phyloP scores from a whole-genome alignment of 2,329 filamentous ascomycete species.

The Alternaria tenuissima region DNA sequence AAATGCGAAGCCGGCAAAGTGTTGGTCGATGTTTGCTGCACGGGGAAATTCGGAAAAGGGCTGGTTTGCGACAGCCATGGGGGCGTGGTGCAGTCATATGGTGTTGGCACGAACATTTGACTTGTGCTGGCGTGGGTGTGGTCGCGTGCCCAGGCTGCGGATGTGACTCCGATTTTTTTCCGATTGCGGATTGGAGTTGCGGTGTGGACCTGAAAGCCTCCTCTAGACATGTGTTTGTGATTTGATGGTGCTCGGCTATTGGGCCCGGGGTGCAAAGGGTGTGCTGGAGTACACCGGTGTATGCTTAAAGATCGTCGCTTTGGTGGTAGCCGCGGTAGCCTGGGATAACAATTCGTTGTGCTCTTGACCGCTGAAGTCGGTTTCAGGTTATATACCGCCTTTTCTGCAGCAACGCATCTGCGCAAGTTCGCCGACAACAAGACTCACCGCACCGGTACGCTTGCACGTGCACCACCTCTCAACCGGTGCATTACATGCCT shows the following conservation, averaged over 20 bases:
- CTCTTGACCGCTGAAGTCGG: conserved; percentile 4
- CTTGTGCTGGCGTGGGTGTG: conserved; percentile 2
- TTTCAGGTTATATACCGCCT: conserved; percentile 7
- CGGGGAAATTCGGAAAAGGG: conserved; percentile 5
- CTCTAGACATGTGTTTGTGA: conserved; percentile 4
- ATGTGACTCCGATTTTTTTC: conserved; percentile 1
- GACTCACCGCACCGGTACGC: conserved; percentile 5
- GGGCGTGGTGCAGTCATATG: conserved; percentile 10
- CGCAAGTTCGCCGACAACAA: conserved; percentile 3
- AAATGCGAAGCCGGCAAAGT: conserved; percentile 4
- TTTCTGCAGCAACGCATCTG: conserved; percentile 3
- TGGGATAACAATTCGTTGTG: not conserved
- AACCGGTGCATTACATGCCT: conserved; percentile 2
- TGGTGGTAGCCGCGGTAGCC: not conserved
- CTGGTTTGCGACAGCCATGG: conserved; percentile 5
- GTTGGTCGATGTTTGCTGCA: conserved; percentile 8
- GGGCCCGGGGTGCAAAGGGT: not conserved
- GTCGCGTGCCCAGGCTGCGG: conserved; percentile 1
- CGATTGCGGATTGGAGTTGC: not conserved
- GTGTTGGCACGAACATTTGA: conserved; percentile 13
- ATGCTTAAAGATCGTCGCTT: not conserved
- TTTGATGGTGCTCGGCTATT: not conserved
- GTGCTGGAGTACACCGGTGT: not conserved
- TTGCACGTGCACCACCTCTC: not conserved
- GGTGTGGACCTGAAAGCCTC: conserved; percentile 5